Conservation (phyloP, 805 yeast species). For the Ogataea polymorpha region DNA sequence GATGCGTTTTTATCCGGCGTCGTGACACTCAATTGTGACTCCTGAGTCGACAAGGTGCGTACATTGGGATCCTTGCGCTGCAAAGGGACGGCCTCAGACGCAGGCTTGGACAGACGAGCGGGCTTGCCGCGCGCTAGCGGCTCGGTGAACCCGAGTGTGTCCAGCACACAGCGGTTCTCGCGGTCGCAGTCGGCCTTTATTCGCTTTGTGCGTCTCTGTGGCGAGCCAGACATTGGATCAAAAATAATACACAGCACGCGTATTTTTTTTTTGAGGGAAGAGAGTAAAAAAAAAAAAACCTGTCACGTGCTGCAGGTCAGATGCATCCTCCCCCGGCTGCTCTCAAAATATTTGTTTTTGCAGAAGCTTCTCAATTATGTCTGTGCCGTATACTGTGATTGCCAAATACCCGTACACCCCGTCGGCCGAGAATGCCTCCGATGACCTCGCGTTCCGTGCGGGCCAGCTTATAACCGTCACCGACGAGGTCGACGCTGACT, state of each 20-base stretch:
- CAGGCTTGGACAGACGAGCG: not conserved
- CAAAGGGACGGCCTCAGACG: slow-evolving; percentile 5
- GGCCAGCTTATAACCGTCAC: slow-evolving; percentile 75
- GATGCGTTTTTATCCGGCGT: slow-evolving; percentile 22
- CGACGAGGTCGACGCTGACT: slow-evolving; percentile 83
- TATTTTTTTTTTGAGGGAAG: too few species aligned
- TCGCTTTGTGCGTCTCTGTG: slow-evolving; percentile 10
- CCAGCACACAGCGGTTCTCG: not conserved
- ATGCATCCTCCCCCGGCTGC: not conserved
- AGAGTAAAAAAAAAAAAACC: too few species aligned
- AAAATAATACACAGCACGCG: slow-evolving; percentile 5
- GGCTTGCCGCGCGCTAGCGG: slow-evolving; percentile 11
- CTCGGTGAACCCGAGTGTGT: slow-evolving; percentile 10
- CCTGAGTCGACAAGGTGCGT: slow-evolving; percentile 15
- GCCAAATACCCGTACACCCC: slow-evolving; percentile 33
- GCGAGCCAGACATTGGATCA: slow-evolving; percentile 12
- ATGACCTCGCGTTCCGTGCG: slow-evolving; percentile 69
- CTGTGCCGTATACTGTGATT: slow-evolving; percentile 30
- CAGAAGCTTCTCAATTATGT: slow-evolving; percentile 10
- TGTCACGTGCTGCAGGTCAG: not conserved
- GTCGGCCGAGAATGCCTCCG: slow-evolving; percentile 59
- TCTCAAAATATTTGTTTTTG: not conserved
- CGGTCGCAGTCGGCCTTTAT: slow-evolving; percentile 4
- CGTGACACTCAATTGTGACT: slow-evolving; percentile 18
- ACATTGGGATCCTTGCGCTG: slow-evolving; percentile 23